Conservation (phyloP, 352 stramenopile species). For the Pythium volutum region DNA sequence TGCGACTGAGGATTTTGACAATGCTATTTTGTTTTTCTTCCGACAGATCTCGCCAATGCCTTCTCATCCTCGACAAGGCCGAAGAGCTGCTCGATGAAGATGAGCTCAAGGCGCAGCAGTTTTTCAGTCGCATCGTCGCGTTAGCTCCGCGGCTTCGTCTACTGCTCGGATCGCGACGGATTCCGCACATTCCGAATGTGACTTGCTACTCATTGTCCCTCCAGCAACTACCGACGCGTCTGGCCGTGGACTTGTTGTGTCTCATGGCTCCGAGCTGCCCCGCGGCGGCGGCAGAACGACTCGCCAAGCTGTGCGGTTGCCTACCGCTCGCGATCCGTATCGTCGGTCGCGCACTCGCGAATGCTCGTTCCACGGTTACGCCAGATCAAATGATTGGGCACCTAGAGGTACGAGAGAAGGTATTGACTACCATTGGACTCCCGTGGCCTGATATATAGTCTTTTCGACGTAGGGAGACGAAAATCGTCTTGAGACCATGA, state of each 20-base stretch:
- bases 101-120: conserved; percentile 63
- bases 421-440: neutral
- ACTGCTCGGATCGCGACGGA: conserved; percentile 67
- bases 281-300: conserved; percentile 47
- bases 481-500: conserved; percentile 69
- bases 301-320: conserved; percentile 73
- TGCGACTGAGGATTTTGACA: neutral
- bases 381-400: conserved; percentile 82
- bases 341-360: conserved; percentile 72
- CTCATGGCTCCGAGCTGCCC: conserved; percentile 63
- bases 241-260: conserved; percentile 47
- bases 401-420: conserved; percentile 22
- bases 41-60: conserved; percentile 47
- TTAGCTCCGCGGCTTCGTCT: conserved; percentile 67
- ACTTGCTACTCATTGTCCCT: conserved; percentile 80
- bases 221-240: conserved; percentile 50
- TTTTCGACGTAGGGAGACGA: conserved; percentile 61
- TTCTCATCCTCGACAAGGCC: conserved; percentile 62
- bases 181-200: conserved; percentile 73
- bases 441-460: neutral
- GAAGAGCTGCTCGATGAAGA: conserved; percentile 79
- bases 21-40: conserved; percentile 63
- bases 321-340: conserved; percentile 75
- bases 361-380: conserved; percentile 65
- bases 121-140: conserved; percentile 69